Evolutionary conservation across 805 yeast species (phyloP).

Genomic region (Candida easanensis): DNA sequence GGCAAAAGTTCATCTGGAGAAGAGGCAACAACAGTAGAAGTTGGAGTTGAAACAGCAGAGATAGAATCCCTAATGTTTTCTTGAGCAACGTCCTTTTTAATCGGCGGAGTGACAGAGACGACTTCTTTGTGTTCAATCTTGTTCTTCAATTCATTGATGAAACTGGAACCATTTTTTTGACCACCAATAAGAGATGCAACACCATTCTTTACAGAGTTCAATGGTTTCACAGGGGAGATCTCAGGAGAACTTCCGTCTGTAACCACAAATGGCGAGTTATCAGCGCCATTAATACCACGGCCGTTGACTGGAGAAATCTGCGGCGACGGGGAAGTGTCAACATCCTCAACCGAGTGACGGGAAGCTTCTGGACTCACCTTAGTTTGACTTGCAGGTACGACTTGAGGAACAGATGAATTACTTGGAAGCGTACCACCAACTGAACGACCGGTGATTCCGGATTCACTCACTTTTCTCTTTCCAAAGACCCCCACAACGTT

Average conservation of each 20-base stretch:
- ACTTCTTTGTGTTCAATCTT: neutral
- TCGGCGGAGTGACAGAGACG: neutral
- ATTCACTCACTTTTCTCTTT: slow-evolving; percentile 17
- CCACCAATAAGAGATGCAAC: neutral
- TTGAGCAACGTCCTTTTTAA: too few relatives aligned
- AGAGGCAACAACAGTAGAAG: too few relatives aligned
- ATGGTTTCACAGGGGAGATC: neutral
- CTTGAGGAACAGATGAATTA: too few relatives aligned
- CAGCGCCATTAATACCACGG: neutral
- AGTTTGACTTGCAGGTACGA: too few relatives aligned
- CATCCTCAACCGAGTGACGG: too few relatives aligned
- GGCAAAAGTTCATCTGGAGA: too few relatives aligned
- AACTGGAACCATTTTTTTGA: too few relatives aligned
- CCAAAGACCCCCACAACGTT: slow-evolving; percentile 22
- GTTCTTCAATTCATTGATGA: neutral
- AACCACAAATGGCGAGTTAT: neutral
- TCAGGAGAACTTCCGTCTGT: neutral
- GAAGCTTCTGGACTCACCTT: too few relatives aligned
- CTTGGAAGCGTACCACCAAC: too few relatives aligned
- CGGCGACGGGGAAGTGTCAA: neutral
- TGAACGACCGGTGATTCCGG: neutral
- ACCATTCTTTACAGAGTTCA: neutral
- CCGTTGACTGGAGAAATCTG: neutral
- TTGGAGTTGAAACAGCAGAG: too few relatives aligned
- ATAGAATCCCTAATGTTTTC: too few relatives aligned